These are phyloP conservation scores for Suhomyces bokatorum DNA, from an alignment of 1,139 yeast species.

Conservation along the genomic window DNA sequence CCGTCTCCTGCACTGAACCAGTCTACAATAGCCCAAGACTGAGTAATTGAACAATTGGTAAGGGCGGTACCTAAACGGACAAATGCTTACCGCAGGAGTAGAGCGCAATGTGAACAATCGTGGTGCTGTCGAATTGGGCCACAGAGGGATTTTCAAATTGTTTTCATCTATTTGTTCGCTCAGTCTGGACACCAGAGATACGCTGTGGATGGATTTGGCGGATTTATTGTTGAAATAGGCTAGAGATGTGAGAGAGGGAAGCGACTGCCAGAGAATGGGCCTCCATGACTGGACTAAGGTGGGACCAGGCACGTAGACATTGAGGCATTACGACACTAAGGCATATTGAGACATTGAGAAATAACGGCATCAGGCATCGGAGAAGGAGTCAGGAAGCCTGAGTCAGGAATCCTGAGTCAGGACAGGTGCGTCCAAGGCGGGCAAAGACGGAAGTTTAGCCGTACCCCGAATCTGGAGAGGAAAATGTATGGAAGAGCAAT, in stretches of 20 bases:
- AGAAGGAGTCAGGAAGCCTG: no score
- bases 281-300: neutral
- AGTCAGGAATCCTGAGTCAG: no score
- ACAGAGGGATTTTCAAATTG: neutral
- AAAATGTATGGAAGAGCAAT: no score
- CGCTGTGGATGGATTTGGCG: neutral
- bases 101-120: no score
- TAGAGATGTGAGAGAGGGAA: neutral
- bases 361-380: no score
- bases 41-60: neutral
- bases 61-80: constrained; percentile 1
- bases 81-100: constrained; percentile 1
- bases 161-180: constrained; percentile 5
- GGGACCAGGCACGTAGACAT: neutral
- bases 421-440: no score
- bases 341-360: neutral
- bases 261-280: neutral
- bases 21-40: neutral
- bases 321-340: neutral
- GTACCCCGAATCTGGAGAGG: no score
- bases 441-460: no score
- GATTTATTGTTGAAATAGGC: constrained; percentile 3
- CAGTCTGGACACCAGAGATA: neutral
- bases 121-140: neutral
- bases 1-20: neutral